Percentiles rank a stretch among this genome's conserved stretches.
phyloP scores from a whole-genome alignment of 148 eudicot species.

The Cornus suecica region DNA sequence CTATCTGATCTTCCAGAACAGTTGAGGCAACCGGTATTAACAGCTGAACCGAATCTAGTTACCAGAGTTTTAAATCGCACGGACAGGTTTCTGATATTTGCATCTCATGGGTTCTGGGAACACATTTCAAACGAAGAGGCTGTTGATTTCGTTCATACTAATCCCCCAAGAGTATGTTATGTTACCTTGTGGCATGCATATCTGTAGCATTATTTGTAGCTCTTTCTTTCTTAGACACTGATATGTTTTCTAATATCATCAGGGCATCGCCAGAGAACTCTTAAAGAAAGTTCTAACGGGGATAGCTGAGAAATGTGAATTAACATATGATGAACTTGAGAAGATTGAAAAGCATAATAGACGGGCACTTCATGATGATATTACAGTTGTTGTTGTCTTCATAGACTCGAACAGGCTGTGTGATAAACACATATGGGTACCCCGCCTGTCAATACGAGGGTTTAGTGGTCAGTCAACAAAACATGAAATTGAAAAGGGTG shows the following conservation, averaged over 20 bases:
- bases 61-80: slow-evolving; percentile 35
- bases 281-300: slow-evolving; percentile 23
- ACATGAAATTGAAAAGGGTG: too few relatives aligned
- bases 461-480: slow-evolving; percentile 30
- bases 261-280: slow-evolving; percentile 36
- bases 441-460: slow-evolving; percentile 32
- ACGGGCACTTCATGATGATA: slow-evolving; percentile 31
- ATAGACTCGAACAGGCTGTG: slow-evolving; percentile 16
- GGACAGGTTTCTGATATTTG: slow-evolving; percentile 70
- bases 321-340: slow-evolving; percentile 18
- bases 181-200: too few relatives aligned
- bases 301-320: slow-evolving; percentile 10
- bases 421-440: background rate
- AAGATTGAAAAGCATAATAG: too few relatives aligned
- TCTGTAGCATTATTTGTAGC: too few relatives aligned
- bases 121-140: slow-evolving; percentile 62
- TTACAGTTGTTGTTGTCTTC: slow-evolving; percentile 31
- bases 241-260: background rate
- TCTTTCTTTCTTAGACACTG: too few relatives aligned
- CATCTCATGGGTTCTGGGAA: too few relatives aligned
- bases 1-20: slow-evolving; percentile 53
- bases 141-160: slow-evolving; percentile 46
- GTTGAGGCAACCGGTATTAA: slow-evolving; percentile 46
- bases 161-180: slow-evolving; percentile 47
- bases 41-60: slow-evolving; percentile 55